Conservation (phyloP, 768 basidiomycete species). For the Clitopilus passeckerianus region DNA sequence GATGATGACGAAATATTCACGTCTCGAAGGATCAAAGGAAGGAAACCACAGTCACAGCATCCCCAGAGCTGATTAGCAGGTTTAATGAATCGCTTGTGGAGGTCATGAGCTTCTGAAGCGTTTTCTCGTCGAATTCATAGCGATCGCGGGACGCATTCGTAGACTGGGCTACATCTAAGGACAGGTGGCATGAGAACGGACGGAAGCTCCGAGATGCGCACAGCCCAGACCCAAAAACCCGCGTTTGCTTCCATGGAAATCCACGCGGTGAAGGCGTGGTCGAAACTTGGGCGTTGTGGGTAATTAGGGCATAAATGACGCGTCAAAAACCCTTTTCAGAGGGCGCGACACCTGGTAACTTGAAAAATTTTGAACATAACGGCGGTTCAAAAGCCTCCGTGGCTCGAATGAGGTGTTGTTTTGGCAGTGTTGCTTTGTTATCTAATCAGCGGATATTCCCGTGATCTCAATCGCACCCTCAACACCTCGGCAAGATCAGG, state of each 20-base stretch:
- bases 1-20: background rate
- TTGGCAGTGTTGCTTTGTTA: background rate
- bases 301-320: background rate
- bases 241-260: background rate
- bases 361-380: background rate
- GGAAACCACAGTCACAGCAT: background rate
- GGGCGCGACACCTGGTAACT: background rate
- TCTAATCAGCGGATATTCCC: background rate
- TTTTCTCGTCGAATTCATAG: background rate
- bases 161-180: background rate
- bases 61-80: background rate
- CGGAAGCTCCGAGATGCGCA: background rate
- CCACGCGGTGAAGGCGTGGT: background rate
- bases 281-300: background rate
- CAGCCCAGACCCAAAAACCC: background rate
- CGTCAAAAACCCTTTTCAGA: background rate
- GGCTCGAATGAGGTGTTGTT: background rate
- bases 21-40: background rate
- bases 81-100: background rate
- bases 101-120: background rate
- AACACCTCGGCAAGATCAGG: background rate
- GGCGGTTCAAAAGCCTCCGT: background rate
- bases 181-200: background rate
- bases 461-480: background rate
- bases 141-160: background rate